Base-by-base conservation (phyloP, 2,329 filamentous ascomycete species). In the Exophiala phaeomuriformis region DNA sequence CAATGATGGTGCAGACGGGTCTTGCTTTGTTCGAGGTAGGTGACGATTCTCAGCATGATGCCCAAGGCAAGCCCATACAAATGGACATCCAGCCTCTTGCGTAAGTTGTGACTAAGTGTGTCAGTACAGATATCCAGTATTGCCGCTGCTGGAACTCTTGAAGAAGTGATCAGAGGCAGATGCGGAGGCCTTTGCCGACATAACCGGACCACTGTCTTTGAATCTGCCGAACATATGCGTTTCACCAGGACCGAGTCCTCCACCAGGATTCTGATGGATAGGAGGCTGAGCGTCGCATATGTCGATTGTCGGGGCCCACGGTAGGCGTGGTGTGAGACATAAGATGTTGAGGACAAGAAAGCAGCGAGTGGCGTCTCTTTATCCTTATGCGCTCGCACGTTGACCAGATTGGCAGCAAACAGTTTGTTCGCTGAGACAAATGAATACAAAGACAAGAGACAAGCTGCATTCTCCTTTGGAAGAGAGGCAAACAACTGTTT, bases 391-490 rank as follows among this genome's bases (percentile, higher is more conserved):
- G 83, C 81, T 1, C 82, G 71, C 4, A 79, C 66, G 28, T 82
- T 67, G 48, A 95, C 81, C 41, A 98, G 72, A 63, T 86, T 90
- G 67, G 88, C 86, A 68, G 88, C 91, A 70, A 98, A 97, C 5
- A 96, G 77, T 71, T 96, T 97, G 74, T 97, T 98, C 33, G 90
- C 86, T 66, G 95, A 86, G 2, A 84, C 83, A 67, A 97, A 97
- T 68, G 97, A 93, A 67, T 97, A 98, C 0, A 88, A 85, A 0
- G 89, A 84, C 33, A 98, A 77, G 3, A 97, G 72, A 2, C 94
- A 77, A 3, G 90, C 84, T 10, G 89, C 86, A 68, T 90, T 84
- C 54, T 84, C 79, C 2, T 84, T 83, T 1, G 93, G 93, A 85
- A 96, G 72, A 57, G 82, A 79, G 3, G 83, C 77, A 66, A 97